Base-by-base conservation (phyloP, 2,329 filamentous ascomycete species). In the Xylariales sp. region DNA sequence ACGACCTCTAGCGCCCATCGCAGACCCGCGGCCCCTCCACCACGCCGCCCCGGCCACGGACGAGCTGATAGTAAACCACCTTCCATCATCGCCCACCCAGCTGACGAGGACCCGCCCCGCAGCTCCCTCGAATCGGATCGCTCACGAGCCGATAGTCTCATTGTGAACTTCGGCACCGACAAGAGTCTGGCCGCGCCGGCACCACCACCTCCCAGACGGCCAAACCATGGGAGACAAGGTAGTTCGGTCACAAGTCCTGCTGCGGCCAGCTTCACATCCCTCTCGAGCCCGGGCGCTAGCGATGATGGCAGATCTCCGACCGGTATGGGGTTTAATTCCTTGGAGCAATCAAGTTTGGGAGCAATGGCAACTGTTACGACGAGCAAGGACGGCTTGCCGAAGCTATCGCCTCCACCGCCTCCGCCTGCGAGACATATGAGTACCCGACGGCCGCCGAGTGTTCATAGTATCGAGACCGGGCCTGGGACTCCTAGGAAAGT, bases 171-270 rank as follows among this genome's bases (percentile, higher is more conserved):
- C 14, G 60, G 62, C 40, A 10, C 56, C 47, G 45, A 60, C 21
- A 56, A 40, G 31, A 41, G 31, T 28, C 29, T 40, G 11, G 22
- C 31, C 53, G 44, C 31, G 20, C 76, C 74, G 0, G 68, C 71
- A 7, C 76, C 77, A 12, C 76, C 78, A 14, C 76, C 77, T 1
- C 74, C 77, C 7, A 66, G 76, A 32, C 67, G 78, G 21, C 69
- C 68, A 5, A 62, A 62, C 22, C 64, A 66, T 34, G 54, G 49
- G 19, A 51, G 57, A 32, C 53, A 59, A 27, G 48, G 44, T 3
- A 60, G 54, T 40, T 55, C 52, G 16, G 50, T 50, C 25, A 38
- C 48, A 10, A 51, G 45, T 12, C 56, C 63, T n/a, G 64, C 56
- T 27, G 59, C 59, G 31, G 49, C 54, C 3, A 55, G 44, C 25